phyloP scores from a whole-genome alignment of 2,329 filamentous ascomycete species.

The Mycosphaerella arachidis region DNA sequence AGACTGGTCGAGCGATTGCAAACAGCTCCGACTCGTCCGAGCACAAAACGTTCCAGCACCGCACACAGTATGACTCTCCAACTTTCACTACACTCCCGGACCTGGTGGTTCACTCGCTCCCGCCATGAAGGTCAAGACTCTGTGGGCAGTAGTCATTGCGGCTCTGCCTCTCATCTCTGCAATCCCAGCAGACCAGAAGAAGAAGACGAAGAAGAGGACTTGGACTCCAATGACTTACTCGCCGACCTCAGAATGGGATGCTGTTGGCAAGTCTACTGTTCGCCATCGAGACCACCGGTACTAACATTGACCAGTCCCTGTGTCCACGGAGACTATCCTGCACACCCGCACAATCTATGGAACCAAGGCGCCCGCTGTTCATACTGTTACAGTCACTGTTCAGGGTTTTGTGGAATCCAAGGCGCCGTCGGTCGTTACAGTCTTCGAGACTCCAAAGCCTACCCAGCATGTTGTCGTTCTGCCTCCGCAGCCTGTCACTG shows the following conservation, averaged over 20 bases:
- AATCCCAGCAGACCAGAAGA: not conserved
- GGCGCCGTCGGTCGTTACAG: not conserved
- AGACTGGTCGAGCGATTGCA: not conserved
- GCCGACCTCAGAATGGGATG: too few relatives aligned
- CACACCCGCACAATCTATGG: constrained; percentile 1
- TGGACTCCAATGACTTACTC: not conserved
- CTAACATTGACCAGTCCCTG: not conserved
- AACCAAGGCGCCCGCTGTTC: not conserved
- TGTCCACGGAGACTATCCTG: not conserved
- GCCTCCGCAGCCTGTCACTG: not conserved
- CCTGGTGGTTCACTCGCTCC: constrained; percentile 8
- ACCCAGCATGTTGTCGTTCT: not conserved
- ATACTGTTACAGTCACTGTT: not conserved
- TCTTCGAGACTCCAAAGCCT: not conserved
- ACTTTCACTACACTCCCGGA: not conserved
- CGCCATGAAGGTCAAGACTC: constrained; percentile 16
- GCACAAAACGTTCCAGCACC: not conserved
- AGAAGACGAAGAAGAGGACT: not conserved
- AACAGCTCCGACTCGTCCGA: not conserved
- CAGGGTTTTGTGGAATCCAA: not conserved
- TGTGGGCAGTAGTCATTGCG: constrained; percentile 9
- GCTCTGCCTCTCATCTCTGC: constrained; percentile 13
- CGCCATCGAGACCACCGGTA: not conserved
- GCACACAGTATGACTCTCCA: not conserved
- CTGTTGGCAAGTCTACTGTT: not conserved